Evolutionary conservation across 768 basidiomycete species (phyloP).

Genomic region (Leccinum subgranulosum): DNA sequence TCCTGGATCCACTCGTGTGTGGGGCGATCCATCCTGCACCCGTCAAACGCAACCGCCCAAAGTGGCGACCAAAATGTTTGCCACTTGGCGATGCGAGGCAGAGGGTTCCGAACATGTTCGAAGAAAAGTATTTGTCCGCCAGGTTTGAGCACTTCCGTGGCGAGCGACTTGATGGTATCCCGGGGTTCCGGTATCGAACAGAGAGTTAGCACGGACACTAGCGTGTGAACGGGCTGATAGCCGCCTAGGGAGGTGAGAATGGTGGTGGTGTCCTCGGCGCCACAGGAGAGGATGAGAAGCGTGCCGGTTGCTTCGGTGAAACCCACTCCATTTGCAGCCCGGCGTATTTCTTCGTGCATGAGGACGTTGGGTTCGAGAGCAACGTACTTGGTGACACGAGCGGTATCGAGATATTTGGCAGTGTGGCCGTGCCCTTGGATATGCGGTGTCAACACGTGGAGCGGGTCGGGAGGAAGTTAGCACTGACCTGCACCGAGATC

Average conservation of each 20-base stretch:
- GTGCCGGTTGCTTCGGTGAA: slow-evolving; percentile 51
- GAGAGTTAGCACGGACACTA: slow-evolving; percentile 54
- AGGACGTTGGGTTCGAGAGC: slow-evolving; percentile 67
- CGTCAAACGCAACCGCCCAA: slow-evolving; percentile 59
- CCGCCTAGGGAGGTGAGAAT: slow-evolving; percentile 44
- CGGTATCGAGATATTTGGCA: slow-evolving; percentile 53
- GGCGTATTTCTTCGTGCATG: slow-evolving; percentile 60
- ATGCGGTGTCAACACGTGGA: background rate
- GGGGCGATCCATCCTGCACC: slow-evolving; percentile 61
- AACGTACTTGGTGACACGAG: slow-evolving; percentile 58
- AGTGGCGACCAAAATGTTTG: slow-evolving; percentile 71
- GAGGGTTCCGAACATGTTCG: slow-evolving; percentile 64
- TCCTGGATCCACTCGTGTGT: slow-evolving; percentile 45
- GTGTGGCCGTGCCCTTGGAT: slow-evolving; percentile 62
- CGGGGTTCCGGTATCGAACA: slow-evolving; percentile 51
- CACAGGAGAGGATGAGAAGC: slow-evolving; percentile 57
- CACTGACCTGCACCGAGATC: slow-evolving; percentile 64
- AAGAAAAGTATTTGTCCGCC: slow-evolving; percentile 65
- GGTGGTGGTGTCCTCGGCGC: slow-evolving; percentile 53
- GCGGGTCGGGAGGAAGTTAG: background rate
- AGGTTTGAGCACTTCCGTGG: slow-evolving; percentile 52
- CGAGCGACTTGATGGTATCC: slow-evolving; percentile 43
- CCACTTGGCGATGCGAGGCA: slow-evolving; percentile 62
- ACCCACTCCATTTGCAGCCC: slow-evolving; percentile 46
- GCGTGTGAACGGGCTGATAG: slow-evolving; percentile 48